Conservation (phyloP, 2,329 filamentous ascomycete genomes). For the Pezizomycotina sp. region DNA sequence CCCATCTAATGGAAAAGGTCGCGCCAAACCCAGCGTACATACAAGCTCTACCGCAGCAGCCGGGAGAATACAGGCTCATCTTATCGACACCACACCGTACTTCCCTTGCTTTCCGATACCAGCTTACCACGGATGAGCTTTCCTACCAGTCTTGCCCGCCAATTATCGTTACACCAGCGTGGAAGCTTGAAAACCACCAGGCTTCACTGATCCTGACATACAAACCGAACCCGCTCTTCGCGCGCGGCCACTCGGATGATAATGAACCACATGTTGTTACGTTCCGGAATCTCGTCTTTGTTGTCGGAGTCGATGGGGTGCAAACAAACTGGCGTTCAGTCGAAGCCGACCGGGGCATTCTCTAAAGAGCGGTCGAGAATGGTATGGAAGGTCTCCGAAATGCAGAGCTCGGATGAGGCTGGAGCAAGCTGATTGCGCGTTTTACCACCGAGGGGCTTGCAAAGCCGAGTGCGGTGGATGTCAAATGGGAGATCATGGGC, state of each 20-base stretch:
- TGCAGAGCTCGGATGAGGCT: slow-evolving; percentile 44
- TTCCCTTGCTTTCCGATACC: slow-evolving; percentile 80
- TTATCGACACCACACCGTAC: slow-evolving; percentile 54
- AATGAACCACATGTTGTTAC: slow-evolving; percentile 37
- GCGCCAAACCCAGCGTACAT: slow-evolving; percentile 88
- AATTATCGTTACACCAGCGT: slow-evolving; percentile 54
- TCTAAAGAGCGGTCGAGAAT: slow-evolving; percentile 59
- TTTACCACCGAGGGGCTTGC: slow-evolving; percentile 59
- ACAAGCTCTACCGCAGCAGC: slow-evolving; percentile 47
- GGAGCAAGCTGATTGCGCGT: slow-evolving; percentile 65
- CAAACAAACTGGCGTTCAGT: slow-evolving; percentile 52
- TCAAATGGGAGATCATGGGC: slow-evolving; percentile 55
- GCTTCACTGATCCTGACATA: slow-evolving; percentile 77
- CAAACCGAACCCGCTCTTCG: slow-evolving; percentile 57
- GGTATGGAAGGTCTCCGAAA: slow-evolving; percentile 64
- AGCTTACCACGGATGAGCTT: slow-evolving; percentile 53
- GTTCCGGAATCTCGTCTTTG: slow-evolving; percentile 58
- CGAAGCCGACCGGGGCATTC: slow-evolving; percentile 65
- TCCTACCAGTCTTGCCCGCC: slow-evolving; percentile 47
- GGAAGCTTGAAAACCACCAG: slow-evolving; percentile 73
- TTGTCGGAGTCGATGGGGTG: slow-evolving; percentile 53
- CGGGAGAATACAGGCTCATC: slow-evolving; percentile 67
- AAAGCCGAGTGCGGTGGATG: slow-evolving; percentile 61
- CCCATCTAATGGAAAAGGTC: slow-evolving; percentile 72
- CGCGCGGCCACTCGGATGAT: slow-evolving; percentile 27